phyloP scores from a whole-genome alignment of 768 basidiomycete genomes.

The Suillus hirtellus region DNA sequence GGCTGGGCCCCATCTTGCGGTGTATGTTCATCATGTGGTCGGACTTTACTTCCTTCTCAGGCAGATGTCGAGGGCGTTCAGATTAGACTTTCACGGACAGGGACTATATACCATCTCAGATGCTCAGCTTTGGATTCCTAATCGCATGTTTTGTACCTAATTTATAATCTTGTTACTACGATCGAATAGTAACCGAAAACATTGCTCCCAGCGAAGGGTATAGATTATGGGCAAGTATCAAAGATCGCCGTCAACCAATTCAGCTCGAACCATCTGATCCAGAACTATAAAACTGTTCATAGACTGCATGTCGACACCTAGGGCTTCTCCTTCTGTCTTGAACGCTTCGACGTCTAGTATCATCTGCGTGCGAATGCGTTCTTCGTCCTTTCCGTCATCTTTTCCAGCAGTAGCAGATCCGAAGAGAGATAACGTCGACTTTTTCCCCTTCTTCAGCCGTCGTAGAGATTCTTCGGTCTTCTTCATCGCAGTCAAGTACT shows the following conservation, averaged over 20 bases:
- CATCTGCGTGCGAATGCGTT: constrained; percentile 83
- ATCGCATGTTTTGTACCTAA: constrained; percentile 4
- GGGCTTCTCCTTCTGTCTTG: constrained; percentile 67
- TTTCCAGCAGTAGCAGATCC: constrained; percentile 47
- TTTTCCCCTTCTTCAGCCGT: constrained; percentile 86
- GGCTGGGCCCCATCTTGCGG: constrained; percentile 63
- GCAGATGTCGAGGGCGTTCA: constrained; percentile 21
- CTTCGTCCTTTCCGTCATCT: constrained; percentile 80
- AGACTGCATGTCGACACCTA: constrained; percentile 63
- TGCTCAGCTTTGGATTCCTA: constrained; percentile 34
- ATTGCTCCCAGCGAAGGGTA: background rate
- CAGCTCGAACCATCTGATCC: constrained; percentile 58
- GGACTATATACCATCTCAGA: constrained; percentile 56
- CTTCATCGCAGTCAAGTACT: constrained; percentile 78
- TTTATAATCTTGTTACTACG: background rate
- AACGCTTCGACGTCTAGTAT: constrained; percentile 84
- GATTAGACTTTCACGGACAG: constrained; percentile 58
- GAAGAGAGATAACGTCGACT: constrained; percentile 78
- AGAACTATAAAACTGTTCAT: constrained; percentile 56
- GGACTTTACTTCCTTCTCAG: constrained; percentile 39
- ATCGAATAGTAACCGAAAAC: background rate
- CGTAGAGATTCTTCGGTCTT: constrained; percentile 91
- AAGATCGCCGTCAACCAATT: constrained; percentile 35
- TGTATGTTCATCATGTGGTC: constrained; percentile 54
- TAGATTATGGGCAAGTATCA: background rate